phyloP scores from a whole-genome alignment of 768 basidiomycete species.

The Pisolithus albus region DNA sequence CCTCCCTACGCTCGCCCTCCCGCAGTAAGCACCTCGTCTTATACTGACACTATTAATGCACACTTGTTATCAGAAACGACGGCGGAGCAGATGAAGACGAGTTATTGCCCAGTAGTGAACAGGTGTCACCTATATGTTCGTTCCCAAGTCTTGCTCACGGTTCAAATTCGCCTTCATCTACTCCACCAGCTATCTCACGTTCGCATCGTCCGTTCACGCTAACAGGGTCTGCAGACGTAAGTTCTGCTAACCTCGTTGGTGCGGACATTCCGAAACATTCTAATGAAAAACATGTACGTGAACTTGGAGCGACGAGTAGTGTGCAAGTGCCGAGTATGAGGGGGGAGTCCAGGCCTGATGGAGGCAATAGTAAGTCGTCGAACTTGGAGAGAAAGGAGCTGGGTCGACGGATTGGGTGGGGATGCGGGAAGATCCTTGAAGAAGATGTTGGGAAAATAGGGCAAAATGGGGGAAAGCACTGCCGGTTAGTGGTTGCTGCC shows the following conservation, averaged over 20 bases:
- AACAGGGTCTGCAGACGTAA: slow-evolving; percentile 23
- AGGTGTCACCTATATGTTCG: slow-evolving; percentile 65
- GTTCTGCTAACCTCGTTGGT: slow-evolving; percentile 19
- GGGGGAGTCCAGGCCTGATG: slow-evolving; percentile 6
- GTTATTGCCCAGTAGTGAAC: slow-evolving; percentile 63
- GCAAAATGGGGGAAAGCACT: slow-evolving; percentile 18
- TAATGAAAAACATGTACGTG: not conserved
- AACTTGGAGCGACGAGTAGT: not conserved
- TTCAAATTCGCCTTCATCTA: not conserved
- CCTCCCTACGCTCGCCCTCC: slow-evolving; percentile 36
- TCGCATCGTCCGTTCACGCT: slow-evolving; percentile 18
- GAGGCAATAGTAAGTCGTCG: slow-evolving; percentile 32
- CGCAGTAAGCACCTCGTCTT: slow-evolving; percentile 26
- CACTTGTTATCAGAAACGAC: slow-evolving; percentile 19
- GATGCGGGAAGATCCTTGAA: slow-evolving; percentile 16
- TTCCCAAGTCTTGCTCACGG: not conserved
- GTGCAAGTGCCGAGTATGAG: not conserved
- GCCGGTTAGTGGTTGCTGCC: slow-evolving; percentile 12
- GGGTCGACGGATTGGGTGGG: slow-evolving; percentile 9
- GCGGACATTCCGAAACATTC: slow-evolving; percentile 9
- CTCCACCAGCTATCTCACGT: slow-evolving; percentile 18
- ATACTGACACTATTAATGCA: not conserved
- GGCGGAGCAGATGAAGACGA: slow-evolving; percentile 49
- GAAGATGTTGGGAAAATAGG: slow-evolving; percentile 8
- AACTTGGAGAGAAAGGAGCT: slow-evolving; percentile 41